Evolutionary conservation across 768 basidiomycete species (phyloP).

Genomic region (Tulasnella sp.): DNA sequence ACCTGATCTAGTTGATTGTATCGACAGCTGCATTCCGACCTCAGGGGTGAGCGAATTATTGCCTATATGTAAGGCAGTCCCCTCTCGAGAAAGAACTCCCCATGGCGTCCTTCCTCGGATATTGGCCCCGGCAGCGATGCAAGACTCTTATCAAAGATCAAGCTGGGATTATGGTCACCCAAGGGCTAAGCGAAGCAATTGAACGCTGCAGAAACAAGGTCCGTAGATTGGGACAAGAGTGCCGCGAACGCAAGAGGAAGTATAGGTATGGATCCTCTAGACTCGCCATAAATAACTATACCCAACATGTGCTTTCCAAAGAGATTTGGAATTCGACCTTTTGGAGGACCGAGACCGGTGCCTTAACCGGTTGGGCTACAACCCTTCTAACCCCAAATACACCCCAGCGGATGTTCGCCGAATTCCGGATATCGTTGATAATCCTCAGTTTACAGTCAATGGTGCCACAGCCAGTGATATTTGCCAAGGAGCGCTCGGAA

Average conservation of each 20-base stretch:
- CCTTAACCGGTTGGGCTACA: slow-evolving; percentile 39
- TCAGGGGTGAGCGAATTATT: neutral
- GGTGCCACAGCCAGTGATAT: slow-evolving; percentile 46
- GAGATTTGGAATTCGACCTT: slow-evolving; percentile 58
- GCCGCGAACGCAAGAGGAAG: slow-evolving; percentile 47
- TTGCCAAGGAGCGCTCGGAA: slow-evolving; percentile 47
- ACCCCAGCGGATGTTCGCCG: slow-evolving; percentile 44
- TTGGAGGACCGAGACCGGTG: slow-evolving; percentile 43
- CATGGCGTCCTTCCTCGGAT: neutral
- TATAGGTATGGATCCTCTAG: slow-evolving; percentile 43
- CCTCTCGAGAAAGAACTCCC: neutral
- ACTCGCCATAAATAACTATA: neutral
- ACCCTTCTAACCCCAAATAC: slow-evolving; percentile 27
- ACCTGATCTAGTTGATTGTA: neutral
- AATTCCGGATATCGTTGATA: slow-evolving; percentile 49
- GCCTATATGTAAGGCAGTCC: neutral
- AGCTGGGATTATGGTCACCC: slow-evolving; percentile 42
- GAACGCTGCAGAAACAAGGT: slow-evolving; percentile 47
- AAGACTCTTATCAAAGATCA: neutral
- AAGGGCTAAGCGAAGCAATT: slow-evolving; percentile 45
- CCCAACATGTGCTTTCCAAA: slow-evolving; percentile 29
- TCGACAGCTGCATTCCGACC: neutral
- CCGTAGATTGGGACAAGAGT: slow-evolving; percentile 44
- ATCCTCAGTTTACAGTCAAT: slow-evolving; percentile 48
- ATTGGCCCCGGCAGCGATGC: neutral